Base-by-base conservation (phyloP, 164 flowering plant species). In the Vitis riparia region DNA sequence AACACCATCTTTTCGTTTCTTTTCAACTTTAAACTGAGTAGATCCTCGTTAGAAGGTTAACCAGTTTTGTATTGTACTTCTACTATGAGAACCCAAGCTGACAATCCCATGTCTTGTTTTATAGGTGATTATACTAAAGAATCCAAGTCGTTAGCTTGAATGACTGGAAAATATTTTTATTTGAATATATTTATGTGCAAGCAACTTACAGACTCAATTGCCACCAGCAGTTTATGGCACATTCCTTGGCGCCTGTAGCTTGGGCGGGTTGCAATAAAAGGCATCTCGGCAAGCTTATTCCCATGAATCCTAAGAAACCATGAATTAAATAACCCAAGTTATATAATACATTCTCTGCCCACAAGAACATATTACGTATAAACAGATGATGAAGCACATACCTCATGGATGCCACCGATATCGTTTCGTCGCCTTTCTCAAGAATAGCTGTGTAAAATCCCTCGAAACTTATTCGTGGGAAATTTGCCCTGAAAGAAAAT, bases 351-450 rank as follows among this genome's bases (percentile, higher is more conserved):
- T 23, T 2, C 11, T 8, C 13, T 4, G 56, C 11, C n/a, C 7
- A 13, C 56, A 53, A 13, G 8, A 5, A 53, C n/a, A 13, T n/a
- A 1, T 13, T n/a, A 19, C n/a, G 51, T 1, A 48, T 55, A 9
- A 7, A 50, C 3, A 13, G 51, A 57, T 13, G 47, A 53, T 37
- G 44, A 37, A 5, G 6, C 44, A 27, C 0, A 62, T 81, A 89
- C 93, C 93, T 87, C 14, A 87, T 10, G 10, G 87, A 67, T 59
- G 91, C 93, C 0, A 47, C 88, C 9, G 84, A 75, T 14, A 87
- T 64, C 7, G 85, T 73, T 49, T 74, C 82, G 8, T 77, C 85
- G 14, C 78, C 81, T 62, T 68, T 77, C 73, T 87, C 88, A 63
- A 89, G 68, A 51, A 86, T 59, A 52, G 74, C 80, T 9, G 88